A percentile compares a stretch with the other conserved stretches of the same genome.
Conservation (phyloP, 78 protist species). For the Tieghemostelium lacteum region DNA sequence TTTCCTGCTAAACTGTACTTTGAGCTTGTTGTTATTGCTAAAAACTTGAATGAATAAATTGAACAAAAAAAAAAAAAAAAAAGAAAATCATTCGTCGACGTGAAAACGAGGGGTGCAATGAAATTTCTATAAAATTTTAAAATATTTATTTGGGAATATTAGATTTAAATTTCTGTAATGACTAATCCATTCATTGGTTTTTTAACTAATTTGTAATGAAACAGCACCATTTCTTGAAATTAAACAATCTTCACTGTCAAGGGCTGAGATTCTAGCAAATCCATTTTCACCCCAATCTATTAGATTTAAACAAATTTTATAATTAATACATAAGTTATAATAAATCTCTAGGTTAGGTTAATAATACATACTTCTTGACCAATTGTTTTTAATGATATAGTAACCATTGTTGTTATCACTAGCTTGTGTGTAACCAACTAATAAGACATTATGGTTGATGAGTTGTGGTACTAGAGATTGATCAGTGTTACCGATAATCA, state of each 20-base stretch:
- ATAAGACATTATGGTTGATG: constrained; percentile 52
- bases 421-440: constrained; percentile 60
- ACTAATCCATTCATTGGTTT: background rate
- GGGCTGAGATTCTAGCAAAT: constrained; percentile 45
- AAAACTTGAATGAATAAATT: background rate
- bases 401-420: no score
- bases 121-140: no score
- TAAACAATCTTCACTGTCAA: constrained; percentile 27
- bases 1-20: no score
- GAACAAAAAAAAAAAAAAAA: background rate
- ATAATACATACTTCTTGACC: constrained; percentile 11
- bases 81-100: background rate
- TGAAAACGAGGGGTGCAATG: no score
- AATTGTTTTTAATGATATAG: constrained; percentile 56
- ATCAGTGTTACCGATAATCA: background rate
- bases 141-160: no score
- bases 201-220: constrained; percentile 29
- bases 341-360: no score
- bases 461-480: background rate
- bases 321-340: no score
- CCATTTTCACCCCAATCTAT: constrained; percentile 77
- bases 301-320: no score
- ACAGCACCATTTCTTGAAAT: constrained; percentile 23
- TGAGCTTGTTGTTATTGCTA: constrained; percentile 1
- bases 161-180: background rate